Percentiles rank a stretch among this genome's conserved stretches.
phyloP scores from a whole-genome alignment of 2,329 filamentous ascomycete genomes.

The Arachnopeziza araneosa region DNA sequence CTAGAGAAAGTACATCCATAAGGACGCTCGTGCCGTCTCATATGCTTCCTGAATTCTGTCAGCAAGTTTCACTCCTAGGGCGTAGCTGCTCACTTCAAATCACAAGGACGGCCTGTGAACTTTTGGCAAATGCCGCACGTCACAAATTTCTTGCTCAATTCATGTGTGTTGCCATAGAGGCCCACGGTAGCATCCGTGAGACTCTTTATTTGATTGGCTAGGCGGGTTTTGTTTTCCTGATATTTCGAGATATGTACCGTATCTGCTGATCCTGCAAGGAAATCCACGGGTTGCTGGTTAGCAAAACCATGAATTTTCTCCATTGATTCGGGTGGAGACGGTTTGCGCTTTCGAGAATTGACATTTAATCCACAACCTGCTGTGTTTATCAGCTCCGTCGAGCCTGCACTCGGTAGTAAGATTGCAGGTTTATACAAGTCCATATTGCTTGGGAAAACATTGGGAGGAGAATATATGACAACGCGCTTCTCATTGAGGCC shows the following conservation, averaged over 20 bases:
- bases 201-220: too few relatives aligned
- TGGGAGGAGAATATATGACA: too few relatives aligned
- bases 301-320: not conserved
- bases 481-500: too few relatives aligned
- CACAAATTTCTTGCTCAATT: not conserved
- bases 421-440: too few relatives aligned
- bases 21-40: not conserved
- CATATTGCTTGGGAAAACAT: too few relatives aligned
- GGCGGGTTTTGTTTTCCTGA: too few relatives aligned
- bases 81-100: not conserved
- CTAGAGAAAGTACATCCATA: not conserved
- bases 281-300: too few relatives aligned
- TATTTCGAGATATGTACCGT: too few relatives aligned
- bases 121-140: not conserved
- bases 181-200: too few relatives aligned
- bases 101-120: not conserved
- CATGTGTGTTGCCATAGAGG: not conserved
- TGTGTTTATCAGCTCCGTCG: not conserved
- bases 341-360: not conserved
- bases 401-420: too few relatives aligned
- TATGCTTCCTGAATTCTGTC: not conserved
- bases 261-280: too few relatives aligned
- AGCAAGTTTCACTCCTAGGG: not conserved
- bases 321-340: not conserved
- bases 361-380: not conserved